Conservation (phyloP, 805 yeast genomes). For the Metschnikowia kunwiensis region DNA sequence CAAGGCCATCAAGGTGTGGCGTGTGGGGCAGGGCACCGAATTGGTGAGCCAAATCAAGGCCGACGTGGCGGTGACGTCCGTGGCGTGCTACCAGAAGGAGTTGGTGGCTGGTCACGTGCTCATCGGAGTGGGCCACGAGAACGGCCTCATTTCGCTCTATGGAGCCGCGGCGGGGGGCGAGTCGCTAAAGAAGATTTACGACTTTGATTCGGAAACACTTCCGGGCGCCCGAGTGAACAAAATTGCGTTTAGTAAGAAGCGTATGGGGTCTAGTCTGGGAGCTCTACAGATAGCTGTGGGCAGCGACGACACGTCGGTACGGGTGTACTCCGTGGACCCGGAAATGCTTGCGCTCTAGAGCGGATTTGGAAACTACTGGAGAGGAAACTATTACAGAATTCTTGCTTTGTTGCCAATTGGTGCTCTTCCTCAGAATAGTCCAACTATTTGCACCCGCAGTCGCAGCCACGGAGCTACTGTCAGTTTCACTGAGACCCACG, state of each 20-base stretch:
- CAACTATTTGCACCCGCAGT: too few species aligned
- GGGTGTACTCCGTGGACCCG: constrained; percentile 31
- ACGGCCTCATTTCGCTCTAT: constrained; percentile 55
- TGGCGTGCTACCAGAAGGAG: constrained; percentile 44
- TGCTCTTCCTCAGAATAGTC: too few species aligned
- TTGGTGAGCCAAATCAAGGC: constrained; percentile 44
- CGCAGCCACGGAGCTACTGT: too few species aligned
- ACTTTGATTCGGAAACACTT: constrained; percentile 38
- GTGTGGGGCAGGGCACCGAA: constrained; percentile 36
- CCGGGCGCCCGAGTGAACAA: constrained; percentile 66
- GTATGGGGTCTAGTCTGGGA: background rate
- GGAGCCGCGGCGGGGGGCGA: constrained; percentile 24
- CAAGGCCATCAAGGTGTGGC: constrained; percentile 74
- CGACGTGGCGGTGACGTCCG: constrained; percentile 61
- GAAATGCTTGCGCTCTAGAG: background rate
- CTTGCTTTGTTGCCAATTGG: too few species aligned
- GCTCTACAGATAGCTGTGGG: constrained; percentile 51
- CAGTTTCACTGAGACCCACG: too few species aligned
- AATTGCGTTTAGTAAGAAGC: constrained; percentile 50
- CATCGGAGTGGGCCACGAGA: constrained; percentile 68
- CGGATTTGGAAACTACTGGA: too few species aligned
- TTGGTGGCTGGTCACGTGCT: constrained; percentile 26
- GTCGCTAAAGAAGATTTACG: constrained; percentile 19
- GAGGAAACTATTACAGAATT: too few species aligned
- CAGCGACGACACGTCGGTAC: constrained; percentile 62